phyloP scores from a whole-genome alignment of 2,329 filamentous ascomycete genomes.

The Neopestalotiopsis sp. region DNA sequence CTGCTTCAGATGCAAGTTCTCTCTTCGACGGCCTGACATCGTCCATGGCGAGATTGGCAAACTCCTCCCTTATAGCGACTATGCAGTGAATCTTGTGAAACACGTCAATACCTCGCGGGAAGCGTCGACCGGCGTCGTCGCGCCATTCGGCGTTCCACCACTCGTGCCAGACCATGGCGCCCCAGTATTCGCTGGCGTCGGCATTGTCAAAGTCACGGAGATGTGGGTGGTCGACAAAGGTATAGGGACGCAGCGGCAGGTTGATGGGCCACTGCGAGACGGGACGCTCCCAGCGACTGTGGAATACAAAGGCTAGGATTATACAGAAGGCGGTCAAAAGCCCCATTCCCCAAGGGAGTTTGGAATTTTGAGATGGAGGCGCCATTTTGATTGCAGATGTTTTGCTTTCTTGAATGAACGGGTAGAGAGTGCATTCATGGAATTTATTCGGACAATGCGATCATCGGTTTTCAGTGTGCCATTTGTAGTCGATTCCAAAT shows the following conservation, averaged over 20 bases:
- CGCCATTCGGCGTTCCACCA: not conserved
- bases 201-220: not conserved
- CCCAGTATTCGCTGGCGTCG: not conserved
- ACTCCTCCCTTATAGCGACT: not conserved
- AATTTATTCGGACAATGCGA: not conserved
- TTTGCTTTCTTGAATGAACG: not conserved
- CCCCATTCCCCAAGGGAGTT: not conserved
- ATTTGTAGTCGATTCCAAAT: not conserved
- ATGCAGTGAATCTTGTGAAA: not conserved
- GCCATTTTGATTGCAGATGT: not conserved
- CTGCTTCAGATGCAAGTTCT: not conserved
- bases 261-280: not conserved
- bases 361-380: not conserved
- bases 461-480: not conserved
- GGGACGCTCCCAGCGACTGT: not conserved
- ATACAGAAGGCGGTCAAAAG: not conserved
- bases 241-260: not conserved
- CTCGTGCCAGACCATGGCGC: not conserved
- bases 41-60: not conserved
- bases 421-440: not conserved
- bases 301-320: not conserved
- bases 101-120: not conserved
- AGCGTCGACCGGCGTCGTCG: not conserved
- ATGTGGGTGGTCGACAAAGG: not conserved
- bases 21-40: not conserved